Base-by-base conservation (phyloP, 2,329 filamentous ascomycete species). In the Orbilia brochopaga region DNA sequence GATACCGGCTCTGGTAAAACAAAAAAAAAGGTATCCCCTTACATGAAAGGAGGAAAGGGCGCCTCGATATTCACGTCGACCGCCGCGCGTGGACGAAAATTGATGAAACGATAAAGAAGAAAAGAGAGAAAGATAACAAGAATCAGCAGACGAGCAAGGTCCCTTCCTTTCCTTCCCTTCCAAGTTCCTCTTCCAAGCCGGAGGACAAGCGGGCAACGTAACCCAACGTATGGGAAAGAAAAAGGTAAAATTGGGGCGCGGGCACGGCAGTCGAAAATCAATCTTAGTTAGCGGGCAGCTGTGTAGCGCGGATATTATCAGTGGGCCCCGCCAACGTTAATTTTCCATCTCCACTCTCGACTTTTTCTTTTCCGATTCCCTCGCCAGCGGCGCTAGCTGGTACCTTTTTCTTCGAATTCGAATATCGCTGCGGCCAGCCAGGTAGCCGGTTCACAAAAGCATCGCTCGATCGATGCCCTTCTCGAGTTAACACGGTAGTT, bases 271-370 rank as follows among this genome's bases (percentile, higher is more conserved):
- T 32, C 4, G 3, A 32, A 32, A 32, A 32, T 8, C 3, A 32
- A 32, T 32, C 27, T 13, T 42, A 15, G n/a, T 13, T 42, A 13
- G 13, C 37, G n/a, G 13, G 37, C 37, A 42, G 37, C 15, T 42
- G 37, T 15, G 37, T 42, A 42, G 37, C 37, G 37, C 37, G 37
- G 37, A 42, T 42, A 17, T n/a, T n/a, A n/a, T n/a, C n/a, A n/a
- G n/a, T 42, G 37, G 4, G 37, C 37, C 37, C 37, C 37, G 13
- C 37, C 37, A 42, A 42, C 37, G 37, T 42, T 42, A 42, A 42
- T 42, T 6, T 42, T 42, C n/a, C 37, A 42, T 15, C n/a, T 15
- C 4, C 4, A 2, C 15, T 13, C 11, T 6, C n/a, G 4, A 15
- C 37, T 42, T 17, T 7, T 37, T 37, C 32, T 13, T 37, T 13